Evolutionary conservation across 2,329 filamentous ascomycete genomes (phyloP).

Genomic region (Monosporascus sp.): DNA sequence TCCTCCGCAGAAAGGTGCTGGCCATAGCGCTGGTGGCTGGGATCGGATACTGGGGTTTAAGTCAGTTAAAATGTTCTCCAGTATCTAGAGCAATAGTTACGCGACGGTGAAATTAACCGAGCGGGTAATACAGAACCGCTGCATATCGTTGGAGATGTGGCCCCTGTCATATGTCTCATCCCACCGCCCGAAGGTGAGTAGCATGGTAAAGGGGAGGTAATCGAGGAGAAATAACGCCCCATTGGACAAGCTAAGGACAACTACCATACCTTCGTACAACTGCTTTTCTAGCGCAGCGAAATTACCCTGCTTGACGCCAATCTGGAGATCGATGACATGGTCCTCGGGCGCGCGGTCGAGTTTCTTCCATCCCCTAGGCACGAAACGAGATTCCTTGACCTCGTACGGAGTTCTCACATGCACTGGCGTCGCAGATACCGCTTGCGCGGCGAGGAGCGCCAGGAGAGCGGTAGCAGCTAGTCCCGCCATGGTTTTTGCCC

Average conservation of each 20-base stretch:
- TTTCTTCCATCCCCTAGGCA: constrained; percentile 46
- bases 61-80: constrained; percentile 1
- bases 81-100: too few species aligned
- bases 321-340: constrained; percentile 48
- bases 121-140: too few species aligned
- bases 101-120: too few species aligned
- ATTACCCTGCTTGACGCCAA: constrained; percentile 53
- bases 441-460: constrained; percentile 20
- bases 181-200: neutral
- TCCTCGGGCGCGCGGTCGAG: constrained; percentile 40
- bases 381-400: constrained; percentile 51
- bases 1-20: constrained; percentile 46
- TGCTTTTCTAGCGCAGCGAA: constrained; percentile 51
- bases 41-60: constrained; percentile 41
- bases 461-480: constrained; percentile 16
- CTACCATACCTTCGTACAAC: constrained; percentile 30
- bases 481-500: constrained; percentile 18
- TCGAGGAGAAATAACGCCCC: too few species aligned
- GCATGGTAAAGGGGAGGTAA: neutral
- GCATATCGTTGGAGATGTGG: too few species aligned
- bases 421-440: constrained; percentile 18
- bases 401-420: constrained; percentile 20
- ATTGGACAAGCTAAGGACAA: too few species aligned
- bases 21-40: constrained; percentile 48
- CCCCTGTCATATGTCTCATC: too few species aligned